Percentiles rank a stretch among this genome's conserved stretches.
Conservation (phyloP, 495 filamentous ascomycete species). For the Penicillium crystallinum region DNA sequence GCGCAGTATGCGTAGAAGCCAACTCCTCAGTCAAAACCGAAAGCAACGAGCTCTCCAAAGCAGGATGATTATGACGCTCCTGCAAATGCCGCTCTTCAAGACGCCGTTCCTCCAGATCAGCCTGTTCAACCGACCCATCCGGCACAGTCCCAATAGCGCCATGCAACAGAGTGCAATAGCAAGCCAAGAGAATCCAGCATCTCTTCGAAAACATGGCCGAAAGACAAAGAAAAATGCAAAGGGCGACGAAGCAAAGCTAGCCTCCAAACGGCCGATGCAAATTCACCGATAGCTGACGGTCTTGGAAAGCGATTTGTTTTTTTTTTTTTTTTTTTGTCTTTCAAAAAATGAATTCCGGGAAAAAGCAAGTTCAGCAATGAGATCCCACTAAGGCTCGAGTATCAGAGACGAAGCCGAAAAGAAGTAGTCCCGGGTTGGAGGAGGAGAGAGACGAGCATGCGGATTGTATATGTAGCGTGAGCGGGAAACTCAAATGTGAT, state of each 20-base stretch:
- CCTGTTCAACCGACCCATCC: constrained; percentile 1
- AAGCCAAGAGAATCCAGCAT: constrained; percentile 13
- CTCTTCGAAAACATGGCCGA: constrained; percentile 15
- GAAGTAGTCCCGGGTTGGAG: not conserved
- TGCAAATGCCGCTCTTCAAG: constrained; percentile 3
- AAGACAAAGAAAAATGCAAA: not conserved
- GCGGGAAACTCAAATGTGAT: not conserved
- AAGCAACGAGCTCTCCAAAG: constrained; percentile 6
- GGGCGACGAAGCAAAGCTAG: not conserved
- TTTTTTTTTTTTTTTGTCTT: too few species aligned
- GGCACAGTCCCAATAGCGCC: constrained; percentile 1
- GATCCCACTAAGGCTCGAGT: too few species aligned
- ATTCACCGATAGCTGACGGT: not conserved
- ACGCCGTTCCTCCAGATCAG: not conserved
- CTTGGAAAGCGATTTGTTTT: too few species aligned
- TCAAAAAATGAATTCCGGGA: not conserved
- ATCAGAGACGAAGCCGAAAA: too few species aligned
- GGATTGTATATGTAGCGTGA: constrained; percentile 18
- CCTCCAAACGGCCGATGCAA: not conserved
- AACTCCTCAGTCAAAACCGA: constrained; percentile 1
- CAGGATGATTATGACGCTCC: constrained; percentile 3
- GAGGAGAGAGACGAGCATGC: not conserved
- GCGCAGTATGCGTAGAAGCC: not conserved
- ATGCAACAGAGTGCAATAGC: constrained; percentile 14
- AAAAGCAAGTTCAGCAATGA: not conserved